A percentile compares a stretch with the other conserved stretches of the same genome.
phyloP scores from a whole-genome alignment of 768 basidiomycete species.

The Hericium rajendrae region DNA sequence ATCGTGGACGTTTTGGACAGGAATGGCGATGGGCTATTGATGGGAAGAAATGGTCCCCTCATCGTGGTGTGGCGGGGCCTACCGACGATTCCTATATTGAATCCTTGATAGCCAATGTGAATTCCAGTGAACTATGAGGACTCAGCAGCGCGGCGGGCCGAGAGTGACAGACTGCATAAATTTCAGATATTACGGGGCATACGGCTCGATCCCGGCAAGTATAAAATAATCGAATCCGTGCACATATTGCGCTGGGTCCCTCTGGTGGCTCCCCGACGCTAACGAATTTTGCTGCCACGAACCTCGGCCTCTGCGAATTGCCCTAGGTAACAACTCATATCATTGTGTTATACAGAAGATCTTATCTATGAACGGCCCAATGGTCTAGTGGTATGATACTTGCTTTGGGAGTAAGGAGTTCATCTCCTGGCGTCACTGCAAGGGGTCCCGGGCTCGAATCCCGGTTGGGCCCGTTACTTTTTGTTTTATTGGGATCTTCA shows the following conservation, averaged over 20 bases:
- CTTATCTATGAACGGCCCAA: neutral
- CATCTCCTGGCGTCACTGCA: neutral
- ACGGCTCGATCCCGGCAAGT: too few species aligned
- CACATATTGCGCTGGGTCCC: too few species aligned
- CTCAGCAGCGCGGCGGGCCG: neutral
- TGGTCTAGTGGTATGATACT: conserved; percentile 2
- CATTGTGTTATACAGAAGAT: neutral
- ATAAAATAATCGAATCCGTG: too few species aligned
- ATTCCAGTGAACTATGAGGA: neutral
- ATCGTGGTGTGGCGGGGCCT: conserved; percentile 28
- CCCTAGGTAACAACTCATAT: neutral
- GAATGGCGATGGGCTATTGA: conserved; percentile 65
- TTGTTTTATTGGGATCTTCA: too few species aligned
- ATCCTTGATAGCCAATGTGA: conserved; percentile 9
- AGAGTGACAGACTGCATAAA: too few species aligned
- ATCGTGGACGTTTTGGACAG: conserved; percentile 25
- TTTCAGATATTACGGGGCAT: too few species aligned
- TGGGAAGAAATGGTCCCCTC: conserved; percentile 43
- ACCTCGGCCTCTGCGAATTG: too few species aligned
- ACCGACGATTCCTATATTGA: conserved; percentile 9
- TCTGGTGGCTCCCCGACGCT: too few species aligned
- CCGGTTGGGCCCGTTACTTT: conserved; percentile 25
- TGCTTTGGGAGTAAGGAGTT: neutral
- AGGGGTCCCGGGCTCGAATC: conserved; percentile 32
- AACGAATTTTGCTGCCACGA: too few species aligned